A percentile compares a stretch with the other conserved stretches of the same genome.
phyloP scores from a whole-genome alignment of 2,329 filamentous ascomycete species.

The Cladophialophora immunda region DNA sequence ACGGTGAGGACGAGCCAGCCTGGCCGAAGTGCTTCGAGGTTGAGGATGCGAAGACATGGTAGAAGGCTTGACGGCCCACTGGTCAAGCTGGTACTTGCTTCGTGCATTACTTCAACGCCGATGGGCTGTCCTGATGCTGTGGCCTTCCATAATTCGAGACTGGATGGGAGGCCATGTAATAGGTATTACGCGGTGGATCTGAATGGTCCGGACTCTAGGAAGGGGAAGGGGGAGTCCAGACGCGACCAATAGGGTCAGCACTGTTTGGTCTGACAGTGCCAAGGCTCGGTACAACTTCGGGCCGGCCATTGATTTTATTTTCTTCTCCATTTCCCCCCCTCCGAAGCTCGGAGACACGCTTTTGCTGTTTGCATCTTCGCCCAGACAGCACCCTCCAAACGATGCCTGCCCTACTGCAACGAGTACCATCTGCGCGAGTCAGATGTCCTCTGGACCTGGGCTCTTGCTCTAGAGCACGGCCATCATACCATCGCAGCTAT shows the following conservation, averaged over 20 bases:
- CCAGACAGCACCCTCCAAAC: conserved; percentile 1
- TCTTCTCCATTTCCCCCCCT: conserved; percentile 6
- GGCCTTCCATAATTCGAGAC: neutral
- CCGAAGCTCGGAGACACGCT: conserved; percentile 3
- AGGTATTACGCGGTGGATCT: neutral
- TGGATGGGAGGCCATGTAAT: neutral
- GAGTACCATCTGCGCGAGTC: conserved; percentile 29
- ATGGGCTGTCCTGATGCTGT: too few species aligned
- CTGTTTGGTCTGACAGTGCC: neutral
- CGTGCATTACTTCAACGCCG: too few species aligned
- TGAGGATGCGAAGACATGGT: too few species aligned
- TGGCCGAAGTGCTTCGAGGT: too few species aligned
- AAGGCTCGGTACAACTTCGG: conserved; percentile 12
- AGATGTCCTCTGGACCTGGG: conserved; percentile 37
- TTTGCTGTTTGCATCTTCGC: neutral
- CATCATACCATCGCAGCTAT: conserved; percentile 32
- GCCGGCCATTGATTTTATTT: neutral
- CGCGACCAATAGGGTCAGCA: neutral
- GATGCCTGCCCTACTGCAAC: conserved; percentile 35
- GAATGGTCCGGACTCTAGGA: neutral
- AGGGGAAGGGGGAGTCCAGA: neutral
- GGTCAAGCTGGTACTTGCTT: too few species aligned
- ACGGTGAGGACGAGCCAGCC: too few species aligned
- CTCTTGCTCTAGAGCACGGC: conserved; percentile 14
- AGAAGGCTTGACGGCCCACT: too few species aligned